Percentiles rank a stretch among this genome's conserved stretches.
phyloP scores from a whole-genome alignment of 2,329 filamentous ascomycete genomes.

The Alternaria alternata region DNA sequence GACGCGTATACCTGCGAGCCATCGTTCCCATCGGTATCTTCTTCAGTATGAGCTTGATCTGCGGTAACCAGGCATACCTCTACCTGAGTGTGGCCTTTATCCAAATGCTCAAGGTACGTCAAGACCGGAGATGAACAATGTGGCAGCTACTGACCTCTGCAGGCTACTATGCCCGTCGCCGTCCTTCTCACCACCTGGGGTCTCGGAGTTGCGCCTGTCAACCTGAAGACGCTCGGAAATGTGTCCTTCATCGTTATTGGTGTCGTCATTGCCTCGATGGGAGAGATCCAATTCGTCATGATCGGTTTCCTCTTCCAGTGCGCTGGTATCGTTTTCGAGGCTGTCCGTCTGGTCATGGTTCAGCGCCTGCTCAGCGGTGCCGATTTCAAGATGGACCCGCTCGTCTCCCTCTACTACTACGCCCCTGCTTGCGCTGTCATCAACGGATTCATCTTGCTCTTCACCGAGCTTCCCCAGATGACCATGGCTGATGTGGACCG shows the following conservation, averaged over 20 bases:
- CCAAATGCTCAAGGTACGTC: constrained; percentile 91
- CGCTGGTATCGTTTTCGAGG: constrained; percentile 81
- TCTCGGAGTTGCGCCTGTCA: constrained; percentile 83
- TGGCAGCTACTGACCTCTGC: constrained; percentile 14
- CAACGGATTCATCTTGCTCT: constrained; percentile 76
- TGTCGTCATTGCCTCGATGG: constrained; percentile 91
- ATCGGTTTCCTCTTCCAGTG: constrained; percentile 81
- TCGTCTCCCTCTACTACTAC: constrained; percentile 90
- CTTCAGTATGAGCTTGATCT: constrained; percentile 96
- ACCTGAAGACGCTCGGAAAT: constrained; percentile 87
- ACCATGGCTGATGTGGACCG: constrained; percentile 74
- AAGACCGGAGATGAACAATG: neutral
- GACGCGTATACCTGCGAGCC: constrained; percentile 87
- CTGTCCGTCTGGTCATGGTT: constrained; percentile 83
- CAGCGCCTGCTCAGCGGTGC: constrained; percentile 81
- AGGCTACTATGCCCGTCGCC: constrained; percentile 94
- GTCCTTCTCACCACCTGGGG: constrained; percentile 90
- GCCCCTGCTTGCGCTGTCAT: constrained; percentile 83
- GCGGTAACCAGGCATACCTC: constrained; percentile 93
- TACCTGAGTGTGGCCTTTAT: constrained; percentile 97
- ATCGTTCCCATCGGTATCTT: constrained; percentile 95
- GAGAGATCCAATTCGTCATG: constrained; percentile 92
- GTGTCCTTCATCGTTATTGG: constrained; percentile 94
- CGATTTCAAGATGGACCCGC: constrained; percentile 91
- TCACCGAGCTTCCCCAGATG: constrained; percentile 76